These are phyloP conservation scores for Paramecium tetraurelia DNA, from an alignment of 73 alveolate genomes.

Conservation along the genomic window DNA sequence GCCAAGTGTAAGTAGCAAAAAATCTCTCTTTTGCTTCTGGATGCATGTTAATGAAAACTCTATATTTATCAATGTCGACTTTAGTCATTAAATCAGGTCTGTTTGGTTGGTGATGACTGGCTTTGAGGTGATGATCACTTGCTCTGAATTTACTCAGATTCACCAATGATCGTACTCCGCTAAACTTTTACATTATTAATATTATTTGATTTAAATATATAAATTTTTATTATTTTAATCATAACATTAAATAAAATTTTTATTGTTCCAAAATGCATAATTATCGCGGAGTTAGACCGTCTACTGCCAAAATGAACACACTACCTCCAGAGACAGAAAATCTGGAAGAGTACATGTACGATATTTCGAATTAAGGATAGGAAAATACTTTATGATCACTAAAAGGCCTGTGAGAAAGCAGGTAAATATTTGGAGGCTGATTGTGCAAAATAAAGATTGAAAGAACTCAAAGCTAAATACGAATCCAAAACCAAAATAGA, in stretches of 20 bases:
- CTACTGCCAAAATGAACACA: slow-evolving; percentile 26
- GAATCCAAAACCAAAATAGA: slow-evolving; percentile 53
- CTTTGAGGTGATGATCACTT: not conserved
- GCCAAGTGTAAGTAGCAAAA: not conserved
- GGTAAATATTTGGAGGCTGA: slow-evolving; percentile 63
- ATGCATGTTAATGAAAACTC: not conserved
- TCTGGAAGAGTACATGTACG: slow-evolving; percentile 5
- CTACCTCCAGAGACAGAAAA: slow-evolving; percentile 21
- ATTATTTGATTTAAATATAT: not conserved
- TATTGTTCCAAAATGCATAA: not conserved
- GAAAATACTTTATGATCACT: slow-evolving; percentile 54
- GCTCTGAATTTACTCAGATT: slow-evolving; percentile 4
- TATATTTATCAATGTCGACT: not conserved
- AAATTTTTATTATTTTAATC: not conserved
- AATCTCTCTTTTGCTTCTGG: slow-evolving; percentile 21
- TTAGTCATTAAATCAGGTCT: slow-evolving; percentile 12
- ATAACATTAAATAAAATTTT: not conserved
- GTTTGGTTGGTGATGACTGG: not conserved
- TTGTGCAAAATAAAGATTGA: slow-evolving; percentile 48
- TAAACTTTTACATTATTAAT: slow-evolving; percentile 6
- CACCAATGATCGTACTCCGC: not conserved
- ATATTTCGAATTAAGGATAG: not conserved
- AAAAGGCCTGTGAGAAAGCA: slow-evolving; percentile 51
- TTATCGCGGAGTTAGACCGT: slow-evolving; percentile 17
- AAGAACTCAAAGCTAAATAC: slow-evolving; percentile 19